Evolutionary conservation across 2,329 filamentous ascomycete genomes (phyloP).

Genomic region (Fusarium nisikadoi): DNA sequence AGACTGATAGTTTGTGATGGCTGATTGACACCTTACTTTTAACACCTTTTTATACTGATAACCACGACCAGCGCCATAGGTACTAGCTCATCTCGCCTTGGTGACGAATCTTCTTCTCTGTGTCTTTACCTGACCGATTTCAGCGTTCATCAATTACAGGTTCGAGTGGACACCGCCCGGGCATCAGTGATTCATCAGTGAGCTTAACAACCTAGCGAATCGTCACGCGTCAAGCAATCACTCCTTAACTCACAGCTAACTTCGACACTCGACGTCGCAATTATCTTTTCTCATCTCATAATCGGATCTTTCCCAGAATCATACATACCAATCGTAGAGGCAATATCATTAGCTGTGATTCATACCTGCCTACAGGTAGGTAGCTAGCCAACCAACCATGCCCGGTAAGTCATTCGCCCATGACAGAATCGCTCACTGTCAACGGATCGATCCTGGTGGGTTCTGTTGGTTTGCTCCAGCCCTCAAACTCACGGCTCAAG

Average conservation of each 20-base stretch:
- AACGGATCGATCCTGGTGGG: conserved; percentile 21
- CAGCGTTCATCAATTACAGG: not conserved
- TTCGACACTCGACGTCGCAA: not conserved
- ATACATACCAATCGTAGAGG: not conserved
- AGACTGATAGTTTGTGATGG: conserved; percentile 26
- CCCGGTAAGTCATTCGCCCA: conserved; percentile 30
- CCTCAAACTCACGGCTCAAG: conserved; percentile 11
- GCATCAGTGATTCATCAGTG: not conserved
- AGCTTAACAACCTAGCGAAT: not conserved
- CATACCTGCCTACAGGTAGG: not conserved
- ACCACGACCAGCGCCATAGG: not conserved
- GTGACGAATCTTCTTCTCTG: not conserved
- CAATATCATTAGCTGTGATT: conserved; percentile 1
- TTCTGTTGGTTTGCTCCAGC: conserved; percentile 33
- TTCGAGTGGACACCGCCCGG: not conserved
- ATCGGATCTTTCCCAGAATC: not conserved
- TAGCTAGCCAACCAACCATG: conserved; percentile 25
- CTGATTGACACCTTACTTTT: conserved; percentile 13
- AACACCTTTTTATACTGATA: conserved; percentile 4
- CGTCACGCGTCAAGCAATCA: conserved; percentile 16
- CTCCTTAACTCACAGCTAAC: not conserved
- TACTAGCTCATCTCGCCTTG: not conserved
- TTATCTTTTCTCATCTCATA: not conserved
- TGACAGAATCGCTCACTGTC: conserved; percentile 1
- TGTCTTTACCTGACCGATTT: not conserved